Percentiles rank a stretch among this genome's conserved stretches.
Evolutionary conservation across 73 alveolate genomes (phyloP).

Genomic region (Stentor roeselii): DNA sequence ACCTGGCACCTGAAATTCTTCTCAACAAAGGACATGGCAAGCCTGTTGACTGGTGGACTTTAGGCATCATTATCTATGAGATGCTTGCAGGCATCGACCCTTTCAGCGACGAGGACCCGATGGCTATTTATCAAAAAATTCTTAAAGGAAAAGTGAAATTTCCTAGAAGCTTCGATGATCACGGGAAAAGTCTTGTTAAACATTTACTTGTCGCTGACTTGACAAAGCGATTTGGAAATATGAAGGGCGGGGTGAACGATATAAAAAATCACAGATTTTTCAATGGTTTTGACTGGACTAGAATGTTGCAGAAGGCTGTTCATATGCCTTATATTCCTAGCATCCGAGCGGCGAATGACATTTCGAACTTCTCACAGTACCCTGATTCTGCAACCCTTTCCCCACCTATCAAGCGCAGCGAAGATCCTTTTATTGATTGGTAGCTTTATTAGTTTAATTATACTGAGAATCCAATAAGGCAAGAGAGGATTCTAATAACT

Average conservation of each 20-base stretch:
- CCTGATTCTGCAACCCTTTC: conserved; percentile 81
- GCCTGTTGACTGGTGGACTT: conserved; percentile 96
- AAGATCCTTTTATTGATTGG: conserved; percentile 88
- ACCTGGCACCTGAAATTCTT: conserved; percentile 97
- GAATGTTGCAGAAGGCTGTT: conserved; percentile 69
- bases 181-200: conserved; percentile 48
- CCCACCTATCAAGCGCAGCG: conserved; percentile 66
- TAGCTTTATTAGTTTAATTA: too few relatives aligned
- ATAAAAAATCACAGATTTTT: conserved; percentile 84
- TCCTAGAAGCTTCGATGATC: conserved; percentile 74
- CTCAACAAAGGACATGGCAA: too few relatives aligned
- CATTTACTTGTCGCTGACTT: conserved; percentile 75
- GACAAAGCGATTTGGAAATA: conserved; percentile 73
- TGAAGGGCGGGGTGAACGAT: conserved; percentile 81
- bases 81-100: conserved; percentile 88
- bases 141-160: conserved; percentile 73
- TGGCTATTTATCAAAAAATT: conserved; percentile 73
- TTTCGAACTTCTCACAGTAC: conserved; percentile 67
- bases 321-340: too few relatives aligned
- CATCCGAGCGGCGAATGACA: conserved; percentile 73
- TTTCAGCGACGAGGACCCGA: conserved; percentile 84
- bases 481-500: not conserved
- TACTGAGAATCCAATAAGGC: not conserved
- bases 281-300: conserved; percentile 36
- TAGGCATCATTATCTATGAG: conserved; percentile 75